Evolutionary conservation across 164 flowering plant genomes (phyloP).

Genomic region (Akebia trifoliata): DNA sequence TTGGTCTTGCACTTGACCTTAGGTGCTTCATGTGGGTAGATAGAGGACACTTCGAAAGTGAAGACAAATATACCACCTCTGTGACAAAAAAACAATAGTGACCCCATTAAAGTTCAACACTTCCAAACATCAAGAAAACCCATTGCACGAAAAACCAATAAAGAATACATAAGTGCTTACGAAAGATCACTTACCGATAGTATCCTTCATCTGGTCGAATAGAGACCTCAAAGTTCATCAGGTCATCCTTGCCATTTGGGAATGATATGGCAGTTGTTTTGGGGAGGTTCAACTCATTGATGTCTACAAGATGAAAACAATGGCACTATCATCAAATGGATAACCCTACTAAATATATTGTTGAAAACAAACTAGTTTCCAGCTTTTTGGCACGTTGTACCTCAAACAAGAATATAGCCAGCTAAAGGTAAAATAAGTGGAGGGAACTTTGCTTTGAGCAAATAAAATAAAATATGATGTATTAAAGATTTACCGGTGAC

Average conservation of each 20-base stretch:
- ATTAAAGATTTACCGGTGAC: too few relatives aligned
- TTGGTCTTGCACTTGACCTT: constrained; percentile 82
- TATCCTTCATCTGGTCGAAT: constrained; percentile 73
- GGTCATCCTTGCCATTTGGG: constrained; percentile 67
- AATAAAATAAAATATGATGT: too few relatives aligned
- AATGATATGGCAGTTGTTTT: constrained; percentile 51
- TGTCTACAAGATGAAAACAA: constrained; percentile 32
- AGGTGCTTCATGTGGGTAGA: constrained; percentile 81
- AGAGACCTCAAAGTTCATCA: constrained; percentile 66
- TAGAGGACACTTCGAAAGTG: constrained; percentile 54
- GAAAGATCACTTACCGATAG: constrained; percentile 42
- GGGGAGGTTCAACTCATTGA: constrained; percentile 64
- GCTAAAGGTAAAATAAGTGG: too few relatives aligned
- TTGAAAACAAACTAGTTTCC: too few relatives aligned
- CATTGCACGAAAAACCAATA: not conserved
- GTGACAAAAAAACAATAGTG: constrained; percentile 7
- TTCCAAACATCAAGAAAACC: not conserved
- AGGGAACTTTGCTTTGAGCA: too few relatives aligned
- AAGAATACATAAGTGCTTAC: not conserved
- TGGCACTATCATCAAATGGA: not conserved
- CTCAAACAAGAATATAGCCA: too few relatives aligned
- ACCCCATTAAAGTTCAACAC: not conserved
- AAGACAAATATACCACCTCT: constrained; percentile 65
- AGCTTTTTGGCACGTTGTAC: too few relatives aligned
- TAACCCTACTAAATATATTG: not conserved